Percentiles rank a stretch among this genome's conserved stretches.
Conservation (phyloP, 352 stramenopile genomes). For the Phytophthora europaea region DNA sequence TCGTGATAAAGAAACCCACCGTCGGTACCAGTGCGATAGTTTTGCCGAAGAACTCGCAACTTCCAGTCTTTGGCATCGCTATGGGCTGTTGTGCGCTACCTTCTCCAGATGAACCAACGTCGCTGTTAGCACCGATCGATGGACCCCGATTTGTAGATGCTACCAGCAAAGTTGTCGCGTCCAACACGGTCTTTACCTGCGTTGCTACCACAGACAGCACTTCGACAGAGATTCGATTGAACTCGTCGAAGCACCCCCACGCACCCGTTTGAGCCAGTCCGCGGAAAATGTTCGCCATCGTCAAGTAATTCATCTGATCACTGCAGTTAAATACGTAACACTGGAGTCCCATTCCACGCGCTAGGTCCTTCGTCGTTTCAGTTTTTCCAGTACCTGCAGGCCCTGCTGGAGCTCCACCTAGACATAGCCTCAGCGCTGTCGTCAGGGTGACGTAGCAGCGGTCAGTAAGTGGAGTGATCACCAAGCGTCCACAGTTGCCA, state of each 20-base stretch:
- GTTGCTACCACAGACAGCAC: conserved; percentile 96
- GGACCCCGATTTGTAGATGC: conserved; percentile 29
- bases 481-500: conserved; percentile 92
- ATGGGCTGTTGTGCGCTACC: conserved; percentile 38
- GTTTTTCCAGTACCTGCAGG: conserved; percentile 90
- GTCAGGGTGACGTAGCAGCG: conserved; percentile 90
- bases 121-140: conserved; percentile 6
- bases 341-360: conserved; percentile 77
- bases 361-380: conserved; percentile 88
- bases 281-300: conserved; percentile 97
- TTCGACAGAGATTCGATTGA: conserved; percentile 97
- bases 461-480: conserved; percentile 88
- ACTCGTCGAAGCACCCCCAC: conserved; percentile 98
- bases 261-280: conserved; percentile 95
- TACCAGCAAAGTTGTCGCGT: conserved; percentile 65
- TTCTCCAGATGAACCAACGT: conserved; percentile 26
- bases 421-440: conserved; percentile 78
- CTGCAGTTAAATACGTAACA: conserved; percentile 93
- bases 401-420: conserved; percentile 81
- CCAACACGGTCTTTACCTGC: conserved; percentile 98
- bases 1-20: conserved; percentile 95
- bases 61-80: conserved; percentile 55
- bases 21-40: conserved; percentile 86
- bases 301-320: conserved; percentile 96
- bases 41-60: conserved; percentile 93